A percentile compares a stretch with the other conserved stretches of the same genome.
These are phyloP conservation scores for Wallacemonas sp. DNA, from an alignment of 208 protist species.

Conservation along the genomic window DNA sequence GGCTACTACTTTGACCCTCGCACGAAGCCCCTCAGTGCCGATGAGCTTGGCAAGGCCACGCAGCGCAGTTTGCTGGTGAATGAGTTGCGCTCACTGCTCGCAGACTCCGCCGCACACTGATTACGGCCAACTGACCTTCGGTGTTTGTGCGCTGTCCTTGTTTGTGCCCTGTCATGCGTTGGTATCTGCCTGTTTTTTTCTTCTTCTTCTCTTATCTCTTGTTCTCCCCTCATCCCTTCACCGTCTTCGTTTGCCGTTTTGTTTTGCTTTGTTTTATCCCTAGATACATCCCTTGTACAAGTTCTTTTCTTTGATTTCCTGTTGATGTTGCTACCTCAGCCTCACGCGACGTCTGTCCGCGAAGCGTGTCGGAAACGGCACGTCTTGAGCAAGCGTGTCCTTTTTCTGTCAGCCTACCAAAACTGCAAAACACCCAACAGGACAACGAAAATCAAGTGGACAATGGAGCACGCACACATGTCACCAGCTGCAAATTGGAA, in stretches of 20 bases:
- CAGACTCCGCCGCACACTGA: slow-evolving; percentile 33
- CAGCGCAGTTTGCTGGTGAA: slow-evolving; percentile 79
- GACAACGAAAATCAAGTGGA: no score
- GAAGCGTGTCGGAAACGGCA: no score
- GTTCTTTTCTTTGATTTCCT: not conserved
- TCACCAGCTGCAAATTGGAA: no score
- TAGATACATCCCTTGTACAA: slow-evolving; percentile 9
- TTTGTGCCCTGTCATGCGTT: no score
- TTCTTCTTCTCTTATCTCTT: no score
- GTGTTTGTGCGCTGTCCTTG: not conserved
- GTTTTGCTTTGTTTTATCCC: not conserved
- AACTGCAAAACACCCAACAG: no score
- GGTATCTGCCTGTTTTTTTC: no score
- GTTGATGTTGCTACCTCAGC: not conserved
- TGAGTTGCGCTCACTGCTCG: slow-evolving; percentile 70
- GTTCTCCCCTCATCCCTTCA: no score
- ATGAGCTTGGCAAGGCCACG: slow-evolving; percentile 46
- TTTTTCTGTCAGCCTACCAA: not conserved
- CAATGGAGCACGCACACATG: not conserved
- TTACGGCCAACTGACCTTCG: not conserved
- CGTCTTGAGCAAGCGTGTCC: not conserved
- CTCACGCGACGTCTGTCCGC: not conserved
- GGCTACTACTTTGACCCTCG: not conserved
- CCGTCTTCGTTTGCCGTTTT: slow-evolving; percentile 7
- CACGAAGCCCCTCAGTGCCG: not conserved